Conservation (phyloP, 2,329 filamentous ascomycete genomes). For the Fusarium nematophilum region DNA sequence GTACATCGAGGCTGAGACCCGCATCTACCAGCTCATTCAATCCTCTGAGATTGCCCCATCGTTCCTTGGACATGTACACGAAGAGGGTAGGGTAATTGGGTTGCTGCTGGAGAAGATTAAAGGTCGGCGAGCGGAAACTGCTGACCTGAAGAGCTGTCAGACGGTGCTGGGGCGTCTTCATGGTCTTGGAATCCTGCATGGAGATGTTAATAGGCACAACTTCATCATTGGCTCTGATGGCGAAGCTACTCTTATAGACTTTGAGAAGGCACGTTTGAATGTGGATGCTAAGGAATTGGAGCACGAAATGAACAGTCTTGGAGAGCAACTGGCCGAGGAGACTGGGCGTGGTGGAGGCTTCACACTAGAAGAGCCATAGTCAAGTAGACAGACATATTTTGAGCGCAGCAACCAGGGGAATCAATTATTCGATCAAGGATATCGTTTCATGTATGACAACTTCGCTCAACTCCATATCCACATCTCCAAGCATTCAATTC, state of each 20-base stretch:
- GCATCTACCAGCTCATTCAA: not conserved
- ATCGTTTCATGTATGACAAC: too few relatives aligned
- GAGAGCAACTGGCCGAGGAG: not conserved
- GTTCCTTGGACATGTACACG: conserved; percentile 10
- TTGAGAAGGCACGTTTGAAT: not conserved
- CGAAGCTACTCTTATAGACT: not conserved
- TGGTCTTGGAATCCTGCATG: not conserved
- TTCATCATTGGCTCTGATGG: not conserved
- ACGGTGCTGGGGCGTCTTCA: not conserved
- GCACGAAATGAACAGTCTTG: not conserved
- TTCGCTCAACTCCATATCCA: too few relatives aligned
- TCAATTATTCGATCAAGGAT: too few relatives aligned
- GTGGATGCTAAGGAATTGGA: not conserved
- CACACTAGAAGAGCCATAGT: too few relatives aligned
- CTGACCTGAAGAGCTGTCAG: not conserved
- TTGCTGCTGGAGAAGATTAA: conserved; percentile 2
- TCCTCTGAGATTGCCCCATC: not conserved
- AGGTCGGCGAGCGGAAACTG: not conserved
- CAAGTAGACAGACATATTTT: too few relatives aligned
- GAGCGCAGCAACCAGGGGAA: too few relatives aligned
- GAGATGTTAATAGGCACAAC: not conserved
- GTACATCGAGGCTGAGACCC: conserved; percentile 8
- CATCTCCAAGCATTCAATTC: too few relatives aligned
- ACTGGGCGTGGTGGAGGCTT: not conserved
- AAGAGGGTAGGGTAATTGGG: conserved; percentile 3